phyloP scores from a whole-genome alignment of 306 rosid species.

The Cyamopsis tetragonoloba region DNA sequence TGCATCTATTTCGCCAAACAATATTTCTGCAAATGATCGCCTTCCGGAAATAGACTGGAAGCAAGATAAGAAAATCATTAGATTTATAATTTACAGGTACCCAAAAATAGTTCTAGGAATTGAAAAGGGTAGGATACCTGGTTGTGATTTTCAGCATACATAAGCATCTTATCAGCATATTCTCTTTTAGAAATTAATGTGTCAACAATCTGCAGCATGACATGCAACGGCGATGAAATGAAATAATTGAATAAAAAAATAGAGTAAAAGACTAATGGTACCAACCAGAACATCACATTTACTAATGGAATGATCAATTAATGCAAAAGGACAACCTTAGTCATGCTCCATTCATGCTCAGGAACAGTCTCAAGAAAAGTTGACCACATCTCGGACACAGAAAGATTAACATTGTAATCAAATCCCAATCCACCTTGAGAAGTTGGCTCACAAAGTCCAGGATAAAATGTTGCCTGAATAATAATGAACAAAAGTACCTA shows the following conservation, averaged over 20 bases:
- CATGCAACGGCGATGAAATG: slow-evolving; percentile 11
- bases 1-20: slow-evolving; percentile 62
- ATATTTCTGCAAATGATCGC: slow-evolving; percentile 78
- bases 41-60: slow-evolving; percentile 89
- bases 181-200: slow-evolving; percentile 62
- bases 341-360: slow-evolving; percentile 91
- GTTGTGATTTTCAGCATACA: slow-evolving; percentile 89
- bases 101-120: background rate
- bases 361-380: slow-evolving; percentile 73
- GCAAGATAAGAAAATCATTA: slow-evolving; percentile 23
- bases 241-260: slow-evolving; percentile 1
- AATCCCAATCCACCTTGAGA: slow-evolving; percentile 98
- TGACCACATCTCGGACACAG: slow-evolving; percentile 86
- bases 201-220: slow-evolving; percentile 59
- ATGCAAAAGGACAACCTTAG: slow-evolving; percentile 55
- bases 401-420: slow-evolving; percentile 87
- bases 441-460: slow-evolving; percentile 86
- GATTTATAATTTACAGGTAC: background rate
- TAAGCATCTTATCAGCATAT: slow-evolving; percentile 64
- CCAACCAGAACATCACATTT: slow-evolving; percentile 6
- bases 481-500: slow-evolving; percentile 9
- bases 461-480: slow-evolving; percentile 83
- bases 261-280: slow-evolving; percentile 2
- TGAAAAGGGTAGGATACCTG: slow-evolving; percentile 49
- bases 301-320: slow-evolving; percentile 5